Base-by-base conservation (phyloP, 768 basidiomycete genomes). In the Boletus patriciae region DNA sequence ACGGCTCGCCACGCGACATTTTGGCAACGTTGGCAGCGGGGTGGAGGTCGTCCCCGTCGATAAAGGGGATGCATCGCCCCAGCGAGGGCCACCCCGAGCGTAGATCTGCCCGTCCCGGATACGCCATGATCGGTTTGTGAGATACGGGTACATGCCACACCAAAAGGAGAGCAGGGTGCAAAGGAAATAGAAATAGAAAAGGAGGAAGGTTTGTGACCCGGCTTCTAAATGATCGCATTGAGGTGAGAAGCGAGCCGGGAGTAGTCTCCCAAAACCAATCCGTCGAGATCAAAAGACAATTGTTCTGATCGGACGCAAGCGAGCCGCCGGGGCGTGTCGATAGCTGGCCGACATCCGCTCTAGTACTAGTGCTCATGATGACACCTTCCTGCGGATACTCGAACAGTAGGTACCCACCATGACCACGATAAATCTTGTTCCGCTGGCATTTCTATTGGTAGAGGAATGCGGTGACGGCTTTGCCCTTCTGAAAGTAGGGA, bases 11-110 rank as follows among this genome's bases (percentile, higher is more conserved):
- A 2, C 74, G 67, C 6, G 84, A 74, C 94, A 98, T 97, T 80
- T 98, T 98, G 29, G 82, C 86, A 41, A 96, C 82, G 71, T 96
- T 96, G 13, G 81, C 71, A 23, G 77, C 66, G 0, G 94, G 89
- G 68, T 98, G 95, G 29, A 97, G 78, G 59, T 89, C 86, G 69
- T 98, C 94, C 29, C 89, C 95, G 66, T 98, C 95, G 57, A 93
- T 75, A 74, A 90, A 96, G 1, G 92, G 87, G 57, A 92, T 70
- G 71, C 46, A 92, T 77, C 27, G 76, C 75, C 38, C 73, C 63
- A 6, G 89, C 81, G n/a, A 95, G 75, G 8, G 82, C 83, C 6
- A 59, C 61, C 0, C 88, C 91, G 1, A 94, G 76, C 21, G 87
- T 89, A 29, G 83, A 82, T 67, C 89, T 90, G 9, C 89, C 87